Evolutionary conservation across 768 basidiomycete species (phyloP), one percentile per base, ranked within the genome.

Genomic region (Phaeolepiota aurea): DNA sequence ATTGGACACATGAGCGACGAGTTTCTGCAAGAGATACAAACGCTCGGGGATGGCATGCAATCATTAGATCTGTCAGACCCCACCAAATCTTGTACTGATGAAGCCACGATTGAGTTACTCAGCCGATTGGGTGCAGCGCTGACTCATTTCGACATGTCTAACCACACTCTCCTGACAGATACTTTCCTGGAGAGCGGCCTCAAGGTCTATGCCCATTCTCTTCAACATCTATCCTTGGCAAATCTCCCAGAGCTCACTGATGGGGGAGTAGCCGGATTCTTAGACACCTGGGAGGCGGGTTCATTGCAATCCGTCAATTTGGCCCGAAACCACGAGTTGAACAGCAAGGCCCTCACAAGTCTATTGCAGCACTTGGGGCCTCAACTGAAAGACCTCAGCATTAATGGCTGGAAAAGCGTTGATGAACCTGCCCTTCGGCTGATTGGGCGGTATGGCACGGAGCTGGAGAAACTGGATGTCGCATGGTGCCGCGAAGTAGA

Each of bases 401-500:
- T 98, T 52, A 89, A 91, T 39, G 82, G 86, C 2, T 79, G 86
- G 77, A 82, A 82, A 53, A 72, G 72, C 3, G 67, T 76, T 0
- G 66, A 70, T 0, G 64, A 69, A 22, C 74, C 75, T 10, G 59
- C 63, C 15, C 38, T 75, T 38, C 51, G 47, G 20, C 44, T 43
- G 43, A 51, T 73, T 18, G 63, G 57, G 25, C 7, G 66, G 58
- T 41, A 50, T 11, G 60, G 54, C 12, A 53, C 48, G 2, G 61
- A 69, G 23, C 46, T 94, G 54, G 61, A 55, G 49, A 70, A 64
- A 53, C 46, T 97, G 30, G 87, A 98, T 53, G 59, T 92, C 2
- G 84, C 92, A 1, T 98, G 85, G 76, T 91, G 91, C 50, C 65
- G 93, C 36, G 71, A 74, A 15, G 69, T 87, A 30, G 83, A 92